Evolutionary conservation across 164 flowering plant genomes (phyloP), one percentile per base, ranked within the genome.

Genomic region (Piper longum): DNA sequence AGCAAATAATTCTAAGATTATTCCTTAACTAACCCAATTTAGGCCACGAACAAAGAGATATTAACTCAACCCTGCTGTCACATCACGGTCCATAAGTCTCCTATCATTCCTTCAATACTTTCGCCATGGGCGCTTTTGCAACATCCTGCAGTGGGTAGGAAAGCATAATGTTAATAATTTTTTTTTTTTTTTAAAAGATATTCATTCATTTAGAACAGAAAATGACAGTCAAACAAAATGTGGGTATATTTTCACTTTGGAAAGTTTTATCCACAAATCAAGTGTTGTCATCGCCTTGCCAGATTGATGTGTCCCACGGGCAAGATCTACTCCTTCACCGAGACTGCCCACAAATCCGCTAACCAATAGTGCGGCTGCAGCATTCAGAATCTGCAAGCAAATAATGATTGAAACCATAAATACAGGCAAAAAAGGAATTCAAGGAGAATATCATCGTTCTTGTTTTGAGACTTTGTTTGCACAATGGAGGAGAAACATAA

Each of bases 311-410:
- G 86, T 84, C 70, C 82, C 83, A 43, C 90, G 90, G 39, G 97
- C 97, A 58, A 86, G 62, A 36, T 69, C 44, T 14, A 88, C 88
- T 65, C 96, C 97, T 62, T 83, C 88, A 16, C 73, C 82, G 3
- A 91, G 75, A 64, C 73, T 74, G 16, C 76, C 74, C 7, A 77
- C 89, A 40, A 16, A 67, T 56, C 88, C 85, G 57, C 85, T 73
- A 16, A 85, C 96, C 96, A 82, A 71, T 41, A 91, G 84, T 16
- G 97, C 86, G 18, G 91, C 93, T 51, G 91, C 97, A 5, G 97
- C 93, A 71, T 88, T 91, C 57, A 91, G 78, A 66, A 86, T 72
- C 97, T 90, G 83, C 41, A 16, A 41, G 36, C 36, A 12, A 16
- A 59, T 39, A 60, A 7, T 3, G 5, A 2, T 14, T 39, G 2